These are phyloP conservation scores for Ciborinia camelliae DNA, from an alignment of 2,329 filamentous ascomycete genomes.

Conservation along the genomic window DNA sequence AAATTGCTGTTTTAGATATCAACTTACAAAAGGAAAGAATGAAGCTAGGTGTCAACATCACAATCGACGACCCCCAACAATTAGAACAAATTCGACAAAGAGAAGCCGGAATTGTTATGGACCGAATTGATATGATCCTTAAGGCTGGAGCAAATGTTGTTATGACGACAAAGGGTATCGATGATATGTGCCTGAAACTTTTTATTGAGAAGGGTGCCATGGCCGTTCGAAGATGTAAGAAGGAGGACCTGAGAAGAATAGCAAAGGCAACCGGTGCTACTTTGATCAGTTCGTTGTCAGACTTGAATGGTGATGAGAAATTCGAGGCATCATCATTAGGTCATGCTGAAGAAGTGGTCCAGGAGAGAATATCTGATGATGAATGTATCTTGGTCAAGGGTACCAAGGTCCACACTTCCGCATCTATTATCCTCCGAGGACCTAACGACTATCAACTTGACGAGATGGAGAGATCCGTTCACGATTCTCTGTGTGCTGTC, in stretches of 20 bases:
- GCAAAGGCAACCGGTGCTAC: conserved; percentile 94
- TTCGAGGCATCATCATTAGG: conserved; percentile 90
- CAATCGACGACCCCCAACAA: conserved; percentile 94
- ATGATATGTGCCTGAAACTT: conserved; percentile 89
- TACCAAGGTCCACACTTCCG: conserved; percentile 89
- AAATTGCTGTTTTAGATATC: conserved; percentile 96
- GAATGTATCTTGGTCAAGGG: conserved; percentile 97
- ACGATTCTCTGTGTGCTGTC: conserved; percentile 93
- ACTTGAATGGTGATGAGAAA: conserved; percentile 95
- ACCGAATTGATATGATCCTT: conserved; percentile 94
- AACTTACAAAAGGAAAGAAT: conserved; percentile 98
- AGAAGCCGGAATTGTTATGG: conserved; percentile 88
- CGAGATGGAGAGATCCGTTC: conserved; percentile 98
- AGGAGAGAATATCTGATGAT: conserved; percentile 97
- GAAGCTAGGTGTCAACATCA: conserved; percentile 98
- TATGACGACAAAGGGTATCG: conserved; percentile 96
- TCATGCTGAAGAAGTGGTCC: conserved; percentile 90
- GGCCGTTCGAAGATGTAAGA: conserved; percentile 95
- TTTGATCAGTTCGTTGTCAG: conserved; percentile 86
- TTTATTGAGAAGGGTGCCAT: conserved; percentile 95
- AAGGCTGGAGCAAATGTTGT: conserved; percentile 96
- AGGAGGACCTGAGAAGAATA: conserved; percentile 94
- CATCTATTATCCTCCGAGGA: conserved; percentile 92
- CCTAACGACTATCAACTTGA: conserved; percentile 95
- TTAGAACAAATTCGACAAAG: conserved; percentile 94